phyloP scores from a whole-genome alignment of 495 filamentous ascomycete genomes.

The Neurospora tetraspora region DNA sequence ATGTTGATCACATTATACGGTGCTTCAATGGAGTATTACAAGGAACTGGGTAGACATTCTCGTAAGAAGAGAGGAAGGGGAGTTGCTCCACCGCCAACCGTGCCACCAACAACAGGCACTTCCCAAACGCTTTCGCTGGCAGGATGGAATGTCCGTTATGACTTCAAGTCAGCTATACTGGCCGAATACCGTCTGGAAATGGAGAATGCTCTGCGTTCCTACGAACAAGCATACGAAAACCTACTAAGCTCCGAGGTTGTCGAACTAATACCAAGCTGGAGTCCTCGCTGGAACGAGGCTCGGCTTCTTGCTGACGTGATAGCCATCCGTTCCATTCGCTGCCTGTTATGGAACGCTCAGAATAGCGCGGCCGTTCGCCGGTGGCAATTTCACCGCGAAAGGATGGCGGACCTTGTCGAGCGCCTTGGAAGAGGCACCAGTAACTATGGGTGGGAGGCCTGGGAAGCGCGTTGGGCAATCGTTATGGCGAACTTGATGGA shows the following conservation, averaged over 20 bases:
- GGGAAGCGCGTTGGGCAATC: slow-evolving; percentile 74
- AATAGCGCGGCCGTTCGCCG: slow-evolving; percentile 63
- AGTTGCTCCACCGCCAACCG: slow-evolving; percentile 66
- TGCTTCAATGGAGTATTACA: slow-evolving; percentile 70
- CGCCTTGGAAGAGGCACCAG: slow-evolving; percentile 70
- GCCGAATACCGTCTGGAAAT: slow-evolving; percentile 87
- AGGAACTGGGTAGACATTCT: slow-evolving; percentile 79
- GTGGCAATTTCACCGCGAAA: slow-evolving; percentile 64
- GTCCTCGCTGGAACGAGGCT: slow-evolving; percentile 75
- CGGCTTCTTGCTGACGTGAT: slow-evolving; percentile 70
- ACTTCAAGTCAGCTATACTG: slow-evolving; percentile 83
- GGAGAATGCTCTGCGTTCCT: slow-evolving; percentile 73
- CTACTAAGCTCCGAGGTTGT: slow-evolving; percentile 73
- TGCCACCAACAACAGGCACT: slow-evolving; percentile 71
- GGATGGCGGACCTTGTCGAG: slow-evolving; percentile 64
- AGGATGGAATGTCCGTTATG: slow-evolving; percentile 85
- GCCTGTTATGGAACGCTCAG: slow-evolving; percentile 64
- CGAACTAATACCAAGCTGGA: slow-evolving; percentile 79
- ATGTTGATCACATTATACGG: slow-evolving; percentile 54
- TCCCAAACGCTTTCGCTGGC: slow-evolving; percentile 73
- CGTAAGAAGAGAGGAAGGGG: slow-evolving; percentile 73
- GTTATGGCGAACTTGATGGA: slow-evolving; percentile 75
- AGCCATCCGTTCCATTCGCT: slow-evolving; percentile 68
- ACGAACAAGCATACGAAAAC: slow-evolving; percentile 73
- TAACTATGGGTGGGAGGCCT: slow-evolving; percentile 80